Percentiles rank a stretch among this genome's conserved stretches.
Conservation (phyloP, 23 red algal species). For the Agarophyton chilense region DNA sequence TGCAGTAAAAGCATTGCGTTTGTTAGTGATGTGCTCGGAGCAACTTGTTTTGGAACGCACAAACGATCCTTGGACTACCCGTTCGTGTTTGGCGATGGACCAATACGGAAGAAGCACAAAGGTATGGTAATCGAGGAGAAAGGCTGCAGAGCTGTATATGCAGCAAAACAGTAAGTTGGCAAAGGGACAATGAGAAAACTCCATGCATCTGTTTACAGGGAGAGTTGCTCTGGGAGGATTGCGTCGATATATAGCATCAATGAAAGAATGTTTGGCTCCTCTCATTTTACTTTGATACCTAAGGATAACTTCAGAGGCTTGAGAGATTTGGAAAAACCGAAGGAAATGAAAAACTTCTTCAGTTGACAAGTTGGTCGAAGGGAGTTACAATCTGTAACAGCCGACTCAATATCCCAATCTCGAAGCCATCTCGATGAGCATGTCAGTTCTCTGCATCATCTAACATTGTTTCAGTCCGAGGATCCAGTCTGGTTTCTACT, state of each 20-base stretch:
- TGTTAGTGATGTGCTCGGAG: not conserved
- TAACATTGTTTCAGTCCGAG: constrained; percentile 33
- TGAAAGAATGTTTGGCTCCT: not conserved
- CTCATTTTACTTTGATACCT: not conserved
- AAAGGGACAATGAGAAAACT: not conserved
- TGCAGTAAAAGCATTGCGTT: not conserved
- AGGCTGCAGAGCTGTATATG: constrained; percentile 30
- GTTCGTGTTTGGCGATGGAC: constrained; percentile 30
- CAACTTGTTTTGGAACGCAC: not conserved
- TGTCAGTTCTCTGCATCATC: too few relatives aligned
- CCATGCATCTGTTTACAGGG: not conserved
- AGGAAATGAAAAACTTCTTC: not conserved
- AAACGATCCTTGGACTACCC: constrained; percentile 3
- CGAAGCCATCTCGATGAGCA: not conserved
- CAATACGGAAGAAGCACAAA: not conserved
- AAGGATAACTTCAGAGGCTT: not conserved
- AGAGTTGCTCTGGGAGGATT: not conserved
- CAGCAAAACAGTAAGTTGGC: not conserved
- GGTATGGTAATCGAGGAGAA: constrained; percentile 21
- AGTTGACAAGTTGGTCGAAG: not conserved
- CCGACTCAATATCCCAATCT: not conserved
- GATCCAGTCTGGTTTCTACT: constrained; percentile 43
- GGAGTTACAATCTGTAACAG: not conserved
- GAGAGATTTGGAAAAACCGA: not conserved
- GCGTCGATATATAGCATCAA: constrained; percentile 13